Evolutionary conservation across 345 rosid genomes (phyloP).

Genomic region (Microthlaspi erraticum): DNA sequence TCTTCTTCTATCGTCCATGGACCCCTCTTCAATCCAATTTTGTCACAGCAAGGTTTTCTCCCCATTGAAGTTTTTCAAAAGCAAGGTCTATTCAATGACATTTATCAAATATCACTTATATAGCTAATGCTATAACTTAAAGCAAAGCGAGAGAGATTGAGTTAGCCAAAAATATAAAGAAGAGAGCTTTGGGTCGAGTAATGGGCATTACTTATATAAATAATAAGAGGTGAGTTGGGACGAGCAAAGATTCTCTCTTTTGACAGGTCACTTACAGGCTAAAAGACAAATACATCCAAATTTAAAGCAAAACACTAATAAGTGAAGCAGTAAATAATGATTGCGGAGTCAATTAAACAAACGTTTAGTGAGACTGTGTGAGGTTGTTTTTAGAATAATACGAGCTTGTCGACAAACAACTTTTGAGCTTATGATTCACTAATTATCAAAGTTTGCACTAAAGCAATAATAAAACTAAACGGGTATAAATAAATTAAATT

Average conservation of each 20-base stretch:
- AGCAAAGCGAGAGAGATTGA: slow-evolving; percentile 22
- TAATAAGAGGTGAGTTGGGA: slow-evolving; percentile 43
- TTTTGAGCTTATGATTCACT: slow-evolving; percentile 28
- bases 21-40: slow-evolving; percentile 89
- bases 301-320: slow-evolving; percentile 35
- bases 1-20: slow-evolving; percentile 99
- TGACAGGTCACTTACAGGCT: slow-evolving; percentile 49
- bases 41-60: slow-evolving; percentile 94
- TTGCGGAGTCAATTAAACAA: slow-evolving; percentile 28
- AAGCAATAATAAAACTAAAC: neutral
- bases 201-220: slow-evolving; percentile 43
- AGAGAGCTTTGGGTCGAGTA: slow-evolving; percentile 38
- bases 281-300: slow-evolving; percentile 45
- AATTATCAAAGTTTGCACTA: slow-evolving; percentile 29
- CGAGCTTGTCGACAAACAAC: slow-evolving; percentile 35
- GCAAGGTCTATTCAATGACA: slow-evolving; percentile 4
- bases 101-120: slow-evolving; percentile 15
- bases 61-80: slow-evolving; percentile 45
- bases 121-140: slow-evolving; percentile 5
- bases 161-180: slow-evolving; percentile 31
- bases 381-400: slow-evolving; percentile 24
- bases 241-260: slow-evolving; percentile 41
- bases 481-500: neutral
- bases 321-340: slow-evolving; percentile 38
- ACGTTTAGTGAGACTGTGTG: slow-evolving; percentile 25